Evolutionary conservation across 169 alveolate genomes (phyloP), one percentile per base, ranked within the genome.

Genomic region (Eimeria brunetti): DNA sequence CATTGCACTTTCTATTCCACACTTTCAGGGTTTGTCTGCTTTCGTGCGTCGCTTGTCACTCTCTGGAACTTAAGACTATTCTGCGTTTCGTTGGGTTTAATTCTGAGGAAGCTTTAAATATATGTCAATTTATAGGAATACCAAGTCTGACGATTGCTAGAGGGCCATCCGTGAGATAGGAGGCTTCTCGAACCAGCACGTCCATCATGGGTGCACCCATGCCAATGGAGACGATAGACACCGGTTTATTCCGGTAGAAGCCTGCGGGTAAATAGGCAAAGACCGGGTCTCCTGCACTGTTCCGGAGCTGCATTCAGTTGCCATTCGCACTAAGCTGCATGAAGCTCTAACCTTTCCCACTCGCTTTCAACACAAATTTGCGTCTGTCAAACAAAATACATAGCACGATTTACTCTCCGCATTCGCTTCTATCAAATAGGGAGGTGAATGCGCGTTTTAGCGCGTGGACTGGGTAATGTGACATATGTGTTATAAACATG

Each of bases 171-270:
- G 83, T 46, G 75, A 94, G 62, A 67, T 46, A 86, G 30, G 95
- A 86, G 36, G 95, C 94, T 56, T 96, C 97, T 46, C 97, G 94
- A 41, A 96, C 95, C 73, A 96, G 41, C 89, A 96, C 95, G 80
- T 96, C 97, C 96, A 94, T 94, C 97, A 94, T 94, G 6, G 96
- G 95, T 11, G 97, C 94, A 22, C 97, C 97, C 97, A 96, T 96
- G 33, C 97, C 97, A 30, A 96, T 88, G 64, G 92, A 44, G 53
- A 96, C 95, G 73, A 96, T 94, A 49, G 97, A 71, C 46, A 96
- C 90, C n/a, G 94, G 91, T 38, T 62, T 73, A 7, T 96, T 94
- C 83, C 85, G 91, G 95, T 92, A 95, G 53, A 38, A 84, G 30
- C 97, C 97, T 88, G 92, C 27, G 36, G 49, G 18, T 11, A 44